These are phyloP conservation scores for Acanthamoeba healyi DNA, from an alignment of 208 protist genomes.

Conservation along the genomic window DNA sequence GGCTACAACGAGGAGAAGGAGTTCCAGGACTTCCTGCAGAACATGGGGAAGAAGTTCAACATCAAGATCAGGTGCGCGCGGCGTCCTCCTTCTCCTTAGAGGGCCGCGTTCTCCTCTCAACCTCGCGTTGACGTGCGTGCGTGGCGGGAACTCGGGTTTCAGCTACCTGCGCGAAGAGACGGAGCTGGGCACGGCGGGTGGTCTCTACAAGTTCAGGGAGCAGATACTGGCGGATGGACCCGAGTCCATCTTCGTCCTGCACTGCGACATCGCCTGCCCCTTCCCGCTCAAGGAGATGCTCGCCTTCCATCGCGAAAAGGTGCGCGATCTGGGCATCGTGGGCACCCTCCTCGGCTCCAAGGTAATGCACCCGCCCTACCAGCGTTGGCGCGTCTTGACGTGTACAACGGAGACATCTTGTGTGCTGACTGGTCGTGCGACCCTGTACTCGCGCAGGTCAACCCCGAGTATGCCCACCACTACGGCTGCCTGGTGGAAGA, in stretches of 20 bases:
- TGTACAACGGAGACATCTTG: background rate
- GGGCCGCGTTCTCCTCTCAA: background rate
- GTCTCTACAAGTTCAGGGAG: conserved; percentile 81
- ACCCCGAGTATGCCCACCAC: conserved; percentile 78
- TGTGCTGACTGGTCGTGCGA: background rate
- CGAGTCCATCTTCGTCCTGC: conserved; percentile 83
- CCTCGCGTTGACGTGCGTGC: background rate
- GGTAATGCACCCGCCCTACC: background rate
- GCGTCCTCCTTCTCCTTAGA: too few relatives aligned
- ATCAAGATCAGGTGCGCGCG: conserved; percentile 73
- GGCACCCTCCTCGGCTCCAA: conserved; percentile 81
- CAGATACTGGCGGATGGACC: conserved; percentile 76
- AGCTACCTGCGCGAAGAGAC: conserved; percentile 83
- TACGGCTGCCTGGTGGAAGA: conserved; percentile 82
- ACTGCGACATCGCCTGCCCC: conserved; percentile 84
- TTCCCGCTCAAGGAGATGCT: conserved; percentile 84
- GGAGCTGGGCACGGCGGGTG: conserved; percentile 84
- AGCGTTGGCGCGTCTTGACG: background rate
- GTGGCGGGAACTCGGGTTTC: background rate
- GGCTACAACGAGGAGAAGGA: conserved; percentile 83
- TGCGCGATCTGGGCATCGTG: background rate
- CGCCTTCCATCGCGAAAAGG: conserved; percentile 79
- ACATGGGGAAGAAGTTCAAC: conserved; percentile 74
- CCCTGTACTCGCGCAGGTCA: conserved; percentile 53
- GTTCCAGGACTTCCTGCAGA: conserved; percentile 80